phyloP scores from a whole-genome alignment of 805 yeast species.

The Metschnikowia hibisci region DNA sequence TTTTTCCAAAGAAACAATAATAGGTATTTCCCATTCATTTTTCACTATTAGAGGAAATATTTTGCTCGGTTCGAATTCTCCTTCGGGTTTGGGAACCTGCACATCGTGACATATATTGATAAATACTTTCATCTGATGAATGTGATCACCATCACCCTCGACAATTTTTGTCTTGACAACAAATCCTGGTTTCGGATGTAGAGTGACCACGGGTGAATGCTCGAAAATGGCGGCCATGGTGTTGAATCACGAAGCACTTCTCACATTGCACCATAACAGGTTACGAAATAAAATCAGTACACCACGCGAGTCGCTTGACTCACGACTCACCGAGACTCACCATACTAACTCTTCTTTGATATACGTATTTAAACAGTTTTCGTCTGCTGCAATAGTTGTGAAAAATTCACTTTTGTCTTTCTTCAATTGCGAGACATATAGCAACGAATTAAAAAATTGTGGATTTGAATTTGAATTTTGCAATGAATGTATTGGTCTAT shows the following conservation, averaged over 20 bases:
- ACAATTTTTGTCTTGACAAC: conserved; percentile 64
- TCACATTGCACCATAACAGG: background rate
- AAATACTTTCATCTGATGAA: conserved; percentile 59
- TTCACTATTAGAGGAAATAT: conserved; percentile 63
- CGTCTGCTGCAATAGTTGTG: no score
- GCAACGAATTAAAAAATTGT: background rate
- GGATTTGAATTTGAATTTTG: background rate
- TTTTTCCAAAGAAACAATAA: conserved; percentile 57
- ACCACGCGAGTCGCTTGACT: conserved; percentile 2
- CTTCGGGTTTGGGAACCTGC: conserved; percentile 59
- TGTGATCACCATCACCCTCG: conserved; percentile 27
- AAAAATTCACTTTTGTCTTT: no score
- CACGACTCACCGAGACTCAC: background rate
- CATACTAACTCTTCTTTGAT: background rate
- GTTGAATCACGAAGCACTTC: background rate
- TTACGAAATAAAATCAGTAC: background rate
- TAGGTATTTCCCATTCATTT: conserved; percentile 83
- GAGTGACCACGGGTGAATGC: conserved; percentile 11
- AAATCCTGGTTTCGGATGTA: conserved; percentile 62
- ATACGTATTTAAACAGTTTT: background rate
- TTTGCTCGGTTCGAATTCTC: conserved; percentile 49
- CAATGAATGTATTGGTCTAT: conserved; percentile 21
- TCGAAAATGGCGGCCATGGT: conserved; percentile 18
- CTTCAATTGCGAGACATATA: no score
- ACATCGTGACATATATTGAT: conserved; percentile 70